Conservation (phyloP, 345 rosid genomes). For the Euphorbia pulcherrima region DNA sequence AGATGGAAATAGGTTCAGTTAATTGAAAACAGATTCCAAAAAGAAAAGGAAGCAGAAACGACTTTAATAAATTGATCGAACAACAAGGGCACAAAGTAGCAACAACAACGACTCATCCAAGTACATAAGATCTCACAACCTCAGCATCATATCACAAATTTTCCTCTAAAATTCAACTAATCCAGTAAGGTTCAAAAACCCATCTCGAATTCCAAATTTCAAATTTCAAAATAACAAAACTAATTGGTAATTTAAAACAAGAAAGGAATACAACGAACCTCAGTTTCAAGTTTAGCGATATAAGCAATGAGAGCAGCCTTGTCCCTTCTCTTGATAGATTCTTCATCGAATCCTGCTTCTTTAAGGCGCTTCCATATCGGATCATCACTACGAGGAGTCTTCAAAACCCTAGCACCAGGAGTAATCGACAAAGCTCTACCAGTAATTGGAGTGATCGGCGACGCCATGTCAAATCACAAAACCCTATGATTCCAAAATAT, state of each 20-base stretch:
- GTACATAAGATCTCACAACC: no score
- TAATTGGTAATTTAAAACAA: no score
- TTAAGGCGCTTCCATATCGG: slow-evolving; percentile 69
- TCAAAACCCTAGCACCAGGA: slow-evolving; percentile 72
- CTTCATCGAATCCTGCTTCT: slow-evolving; percentile 85
- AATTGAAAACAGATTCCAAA: no score
- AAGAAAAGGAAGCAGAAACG: no score
- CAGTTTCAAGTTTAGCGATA: slow-evolving; percentile 86
- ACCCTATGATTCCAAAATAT: not conserved
- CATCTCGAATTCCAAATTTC: not conserved
- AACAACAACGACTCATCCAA: no score
- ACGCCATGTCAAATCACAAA: slow-evolving; percentile 45
- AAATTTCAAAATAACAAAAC: no score
- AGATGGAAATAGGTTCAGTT: no score
- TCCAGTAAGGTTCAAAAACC: no score
- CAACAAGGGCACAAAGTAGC: no score
- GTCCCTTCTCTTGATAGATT: slow-evolving; percentile 65
- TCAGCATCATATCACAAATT: no score
- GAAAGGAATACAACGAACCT: slow-evolving; percentile 38
- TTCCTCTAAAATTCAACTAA: no score
- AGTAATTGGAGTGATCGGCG: slow-evolving; percentile 47
- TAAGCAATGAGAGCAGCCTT: slow-evolving; percentile 80
- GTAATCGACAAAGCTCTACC: slow-evolving; percentile 35
- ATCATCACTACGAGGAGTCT: slow-evolving; percentile 50
- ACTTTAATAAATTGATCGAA: no score